Evolutionary conservation across 495 filamentous ascomycete genomes (phyloP).

Genomic region (Penicillium cinerascens): DNA sequence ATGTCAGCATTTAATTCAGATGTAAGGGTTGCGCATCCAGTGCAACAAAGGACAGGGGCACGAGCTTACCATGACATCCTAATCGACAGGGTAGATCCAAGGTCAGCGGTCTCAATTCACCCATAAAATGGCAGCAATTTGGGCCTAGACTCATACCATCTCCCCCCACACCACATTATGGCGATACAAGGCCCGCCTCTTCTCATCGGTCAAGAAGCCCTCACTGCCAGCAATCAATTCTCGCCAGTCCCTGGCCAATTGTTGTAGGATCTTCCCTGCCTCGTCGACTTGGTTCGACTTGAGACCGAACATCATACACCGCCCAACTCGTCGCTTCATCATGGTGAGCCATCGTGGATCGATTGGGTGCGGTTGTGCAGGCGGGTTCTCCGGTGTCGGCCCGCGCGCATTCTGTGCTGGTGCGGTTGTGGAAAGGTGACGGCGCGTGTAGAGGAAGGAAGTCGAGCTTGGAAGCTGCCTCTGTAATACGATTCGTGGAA

Average conservation of each 20-base stretch:
- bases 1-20: neutral
- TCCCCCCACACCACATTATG: constrained; percentile 86
- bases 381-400: constrained; percentile 11
- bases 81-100: constrained; percentile 8
- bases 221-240: constrained; percentile 72
- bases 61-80: constrained; percentile 57
- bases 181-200: constrained; percentile 62
- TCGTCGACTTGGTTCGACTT: constrained; percentile 54
- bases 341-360: constrained; percentile 72
- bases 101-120: constrained; percentile 6
- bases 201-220: constrained; percentile 69
- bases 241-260: constrained; percentile 72
- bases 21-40: neutral
- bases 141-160: constrained; percentile 66
- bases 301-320: constrained; percentile 79
- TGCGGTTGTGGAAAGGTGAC: constrained; percentile 25
- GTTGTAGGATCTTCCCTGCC: constrained; percentile 58
- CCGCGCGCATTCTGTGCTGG: constrained; percentile 10
- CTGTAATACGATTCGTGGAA: constrained; percentile 13
- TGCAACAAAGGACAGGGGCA: neutral
- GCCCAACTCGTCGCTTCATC: constrained; percentile 69
- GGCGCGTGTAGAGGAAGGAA: neutral
- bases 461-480: constrained; percentile 16
- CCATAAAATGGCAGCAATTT: neutral
- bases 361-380: constrained; percentile 33